Base-by-base conservation (phyloP, 2,329 filamentous ascomycete species). In the Fusarium torreyae region DNA sequence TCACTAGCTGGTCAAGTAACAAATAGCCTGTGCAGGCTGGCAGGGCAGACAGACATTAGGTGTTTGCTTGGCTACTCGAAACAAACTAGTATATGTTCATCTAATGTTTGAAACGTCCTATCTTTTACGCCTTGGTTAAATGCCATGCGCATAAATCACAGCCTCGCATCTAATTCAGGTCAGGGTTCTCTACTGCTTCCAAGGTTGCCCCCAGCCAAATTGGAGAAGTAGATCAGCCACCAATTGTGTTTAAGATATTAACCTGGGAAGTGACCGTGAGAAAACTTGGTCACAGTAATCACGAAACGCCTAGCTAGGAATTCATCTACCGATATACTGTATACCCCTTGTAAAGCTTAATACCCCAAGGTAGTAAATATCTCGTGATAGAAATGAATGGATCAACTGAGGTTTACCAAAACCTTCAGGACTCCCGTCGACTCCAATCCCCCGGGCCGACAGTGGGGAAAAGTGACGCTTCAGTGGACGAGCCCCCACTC, bases 401-500 rank as follows among this genome's bases (percentile, higher is more conserved):
- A 28, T 24, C 45, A 40, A 18, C 10, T 39, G 11, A 26, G 26
- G 26, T 45, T n/a, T 58, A 28, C 38, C 11, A 51, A 17, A 13
- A 51, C 14, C 34, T 18, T 50, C 34, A 31, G 20, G 15, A 40
- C 18, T n/a, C n/a, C n/a, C n/a, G 18, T 18, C 22, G 22, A 44
- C 17, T 10, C 13, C 24, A 13, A 33, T 5, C 28, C 39, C 24
- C 45, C 46, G 31, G 60, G 36, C 53, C 60, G 46, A 40, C 39
- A 39, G 52, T 63, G 61, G 61, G 24, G 59, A 34, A 50, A 17
- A 52, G 62, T 65, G 62, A 65, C 62, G 61, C 42, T 60, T 17
- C 36, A 52, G 60, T 48, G 45, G 52, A 18, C 46, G 36, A 9
- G 11, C 24, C 14, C 52, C 53, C 60, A 52, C 51, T 48, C 42